Evolutionary conservation across 129 eudicot genomes (phyloP).

Genomic region (Oenanthe sinensis): DNA sequence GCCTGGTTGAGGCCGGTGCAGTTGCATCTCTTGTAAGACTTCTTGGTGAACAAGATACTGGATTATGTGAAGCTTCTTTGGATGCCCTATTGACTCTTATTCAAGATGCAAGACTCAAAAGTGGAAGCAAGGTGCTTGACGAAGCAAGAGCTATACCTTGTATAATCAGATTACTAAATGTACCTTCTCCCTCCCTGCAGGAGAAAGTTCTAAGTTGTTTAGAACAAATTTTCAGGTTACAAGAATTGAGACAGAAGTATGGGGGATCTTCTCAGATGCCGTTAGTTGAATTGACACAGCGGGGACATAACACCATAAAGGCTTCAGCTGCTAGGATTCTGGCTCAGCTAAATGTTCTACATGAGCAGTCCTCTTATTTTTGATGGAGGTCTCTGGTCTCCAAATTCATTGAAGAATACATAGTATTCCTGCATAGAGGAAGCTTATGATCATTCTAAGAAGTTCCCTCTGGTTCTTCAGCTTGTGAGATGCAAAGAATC

Average conservation of each 20-base stretch:
- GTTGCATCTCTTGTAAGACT: slow-evolving; percentile 45
- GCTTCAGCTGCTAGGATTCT: slow-evolving; percentile 59
- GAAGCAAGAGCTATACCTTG: slow-evolving; percentile 43
- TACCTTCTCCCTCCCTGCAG: slow-evolving; percentile 40
- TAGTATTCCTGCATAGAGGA: background rate
- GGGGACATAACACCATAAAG: slow-evolving; percentile 38
- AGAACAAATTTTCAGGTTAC: slow-evolving; percentile 37
- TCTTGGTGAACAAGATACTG: slow-evolving; percentile 33
- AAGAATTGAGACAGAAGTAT: slow-evolving; percentile 45
- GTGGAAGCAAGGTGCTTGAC: slow-evolving; percentile 49
- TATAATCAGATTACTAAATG: slow-evolving; percentile 37
- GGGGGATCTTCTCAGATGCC: slow-evolving; percentile 48
- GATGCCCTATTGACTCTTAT: slow-evolving; percentile 55
- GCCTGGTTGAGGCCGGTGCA: slow-evolving; percentile 49
- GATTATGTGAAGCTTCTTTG: slow-evolving; percentile 47
- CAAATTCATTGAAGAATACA: background rate
- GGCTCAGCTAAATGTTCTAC: slow-evolving; percentile 56
- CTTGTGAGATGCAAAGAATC: background rate
- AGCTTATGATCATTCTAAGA: background rate
- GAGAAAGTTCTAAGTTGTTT: slow-evolving; percentile 46
- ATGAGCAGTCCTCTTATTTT: slow-evolving; percentile 68
- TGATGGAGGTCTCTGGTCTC: slow-evolving; percentile 18
- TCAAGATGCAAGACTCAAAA: slow-evolving; percentile 33
- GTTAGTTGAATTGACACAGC: slow-evolving; percentile 63
- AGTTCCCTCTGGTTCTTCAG: background rate